Evolutionary conservation across 2,329 filamentous ascomycete species (phyloP).

Genomic region (Fusarium sp.): DNA sequence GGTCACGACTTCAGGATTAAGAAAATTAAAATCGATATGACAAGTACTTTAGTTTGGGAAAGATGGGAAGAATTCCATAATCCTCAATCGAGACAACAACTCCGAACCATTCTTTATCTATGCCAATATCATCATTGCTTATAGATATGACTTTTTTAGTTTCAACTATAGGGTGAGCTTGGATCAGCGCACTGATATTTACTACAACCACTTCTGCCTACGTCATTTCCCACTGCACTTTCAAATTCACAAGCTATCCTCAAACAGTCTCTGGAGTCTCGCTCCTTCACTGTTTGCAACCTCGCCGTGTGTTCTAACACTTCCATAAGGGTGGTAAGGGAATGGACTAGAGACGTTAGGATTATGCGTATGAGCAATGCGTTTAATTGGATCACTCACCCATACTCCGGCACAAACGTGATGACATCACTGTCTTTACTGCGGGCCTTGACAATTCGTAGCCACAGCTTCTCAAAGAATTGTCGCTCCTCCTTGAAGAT

Average conservation of each 20-base stretch:
- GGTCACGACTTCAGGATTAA: no score
- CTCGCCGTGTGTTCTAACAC: neutral
- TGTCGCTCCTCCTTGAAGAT: slow-evolving; percentile 2
- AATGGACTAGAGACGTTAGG: neutral
- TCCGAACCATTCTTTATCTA: no score
- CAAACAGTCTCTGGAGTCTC: neutral
- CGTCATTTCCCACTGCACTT: no score
- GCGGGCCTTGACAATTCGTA: neutral
- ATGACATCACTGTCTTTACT: neutral
- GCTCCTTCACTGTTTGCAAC: neutral
- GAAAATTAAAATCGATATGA: no score
- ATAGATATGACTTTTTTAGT: no score
- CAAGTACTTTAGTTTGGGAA: no score
- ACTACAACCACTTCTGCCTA: no score
- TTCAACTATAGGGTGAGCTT: no score
- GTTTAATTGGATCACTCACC: neutral
- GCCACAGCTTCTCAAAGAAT: slow-evolving; percentile 1
- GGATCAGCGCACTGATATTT: no score
- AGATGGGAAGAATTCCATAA: no score
- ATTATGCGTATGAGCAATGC: rapidly evolving
- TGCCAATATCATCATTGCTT: no score
- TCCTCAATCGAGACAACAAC: no score
- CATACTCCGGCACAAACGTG: neutral
- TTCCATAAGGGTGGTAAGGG: neutral
- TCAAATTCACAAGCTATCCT: neutral